Evolutionary conservation across 169 alveolate genomes (phyloP).

Genomic region (Eimeria sp.): DNA sequence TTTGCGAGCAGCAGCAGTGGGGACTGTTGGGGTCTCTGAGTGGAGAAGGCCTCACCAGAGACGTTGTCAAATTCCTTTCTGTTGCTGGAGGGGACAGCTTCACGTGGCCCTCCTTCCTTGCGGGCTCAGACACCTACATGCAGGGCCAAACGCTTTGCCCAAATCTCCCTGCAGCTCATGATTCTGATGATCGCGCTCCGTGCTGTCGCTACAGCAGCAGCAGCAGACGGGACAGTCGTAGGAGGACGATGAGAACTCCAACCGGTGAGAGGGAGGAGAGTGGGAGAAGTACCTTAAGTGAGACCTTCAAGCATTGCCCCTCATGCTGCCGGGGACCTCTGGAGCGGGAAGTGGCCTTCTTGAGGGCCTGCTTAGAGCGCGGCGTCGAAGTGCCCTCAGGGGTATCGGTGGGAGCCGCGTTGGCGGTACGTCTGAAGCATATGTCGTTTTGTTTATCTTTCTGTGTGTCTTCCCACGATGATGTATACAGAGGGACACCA

Average conservation of each 20-base stretch:
- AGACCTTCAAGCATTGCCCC: background rate
- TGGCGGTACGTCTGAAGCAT: constrained; percentile 46
- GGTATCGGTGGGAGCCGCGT: constrained; percentile 75
- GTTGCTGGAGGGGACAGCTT: constrained; percentile 46
- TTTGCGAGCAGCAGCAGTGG: constrained; percentile 28
- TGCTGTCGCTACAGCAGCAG: background rate
- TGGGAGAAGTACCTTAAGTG: background rate
- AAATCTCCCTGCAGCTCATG: background rate
- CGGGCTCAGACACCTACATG: constrained; percentile 47
- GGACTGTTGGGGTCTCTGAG: background rate
- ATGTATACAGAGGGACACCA: background rate
- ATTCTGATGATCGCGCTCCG: background rate
- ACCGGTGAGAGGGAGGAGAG: background rate
- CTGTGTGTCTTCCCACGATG: background rate
- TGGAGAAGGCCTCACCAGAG: constrained; percentile 4
- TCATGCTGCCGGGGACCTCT: constrained; percentile 8
- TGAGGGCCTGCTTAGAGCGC: constrained; percentile 71
- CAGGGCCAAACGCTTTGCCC: background rate
- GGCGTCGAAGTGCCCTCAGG: constrained; percentile 68
- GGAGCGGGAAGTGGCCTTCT: constrained; percentile 30
- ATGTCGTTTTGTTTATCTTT: background rate
- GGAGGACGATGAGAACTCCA: background rate
- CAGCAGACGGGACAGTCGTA: background rate
- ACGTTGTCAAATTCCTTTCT: background rate
- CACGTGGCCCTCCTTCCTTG: constrained; percentile 60